Evolutionary conservation across 805 yeast species (phyloP).

Genomic region (Candida andamanensis): DNA sequence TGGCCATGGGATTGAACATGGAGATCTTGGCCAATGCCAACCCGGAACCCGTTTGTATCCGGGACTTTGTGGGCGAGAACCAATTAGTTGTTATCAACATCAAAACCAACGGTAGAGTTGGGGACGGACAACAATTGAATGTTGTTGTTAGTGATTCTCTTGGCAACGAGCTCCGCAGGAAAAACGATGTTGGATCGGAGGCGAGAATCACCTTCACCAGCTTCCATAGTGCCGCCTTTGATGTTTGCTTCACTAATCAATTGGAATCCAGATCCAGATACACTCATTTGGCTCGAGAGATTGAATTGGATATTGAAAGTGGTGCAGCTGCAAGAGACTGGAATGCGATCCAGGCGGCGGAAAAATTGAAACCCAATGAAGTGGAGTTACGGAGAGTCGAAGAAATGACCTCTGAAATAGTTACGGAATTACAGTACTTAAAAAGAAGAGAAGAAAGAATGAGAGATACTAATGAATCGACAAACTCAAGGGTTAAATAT

Average conservation of each 20-base stretch:
- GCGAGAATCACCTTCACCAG: slow-evolving; percentile 80
- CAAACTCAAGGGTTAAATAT: slow-evolving; percentile 87
- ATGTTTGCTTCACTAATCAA: slow-evolving; percentile 81
- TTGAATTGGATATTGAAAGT: slow-evolving; percentile 88
- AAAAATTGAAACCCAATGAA: slow-evolving; percentile 89
- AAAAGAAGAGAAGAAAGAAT: slow-evolving; percentile 83
- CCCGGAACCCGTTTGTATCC: slow-evolving; percentile 70
- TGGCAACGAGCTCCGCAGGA: slow-evolving; percentile 78
- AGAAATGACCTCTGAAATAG: slow-evolving; percentile 79
- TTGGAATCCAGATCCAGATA: slow-evolving; percentile 25
- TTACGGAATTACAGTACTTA: slow-evolving; percentile 74
- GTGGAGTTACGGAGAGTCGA: slow-evolving; percentile 83
- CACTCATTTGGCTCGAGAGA: slow-evolving; percentile 53
- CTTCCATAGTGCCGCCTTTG: slow-evolving; percentile 77
- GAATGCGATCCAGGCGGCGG: slow-evolving; percentile 90
- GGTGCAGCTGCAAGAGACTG: slow-evolving; percentile 98
- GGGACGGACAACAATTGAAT: slow-evolving; percentile 83
- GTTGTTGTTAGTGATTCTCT: slow-evolving; percentile 66
- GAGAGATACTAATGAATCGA: slow-evolving; percentile 95
- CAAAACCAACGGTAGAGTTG: slow-evolving; percentile 64
- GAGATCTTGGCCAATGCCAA: slow-evolving; percentile 46
- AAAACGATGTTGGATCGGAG: slow-evolving; percentile 69
- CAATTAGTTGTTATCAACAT: slow-evolving; percentile 84
- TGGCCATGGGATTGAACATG: slow-evolving; percentile 42
- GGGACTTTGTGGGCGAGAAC: slow-evolving; percentile 84